Conservation (phyloP, 352 stramenopile genomes). For the Aphanomyces invadans region DNA sequence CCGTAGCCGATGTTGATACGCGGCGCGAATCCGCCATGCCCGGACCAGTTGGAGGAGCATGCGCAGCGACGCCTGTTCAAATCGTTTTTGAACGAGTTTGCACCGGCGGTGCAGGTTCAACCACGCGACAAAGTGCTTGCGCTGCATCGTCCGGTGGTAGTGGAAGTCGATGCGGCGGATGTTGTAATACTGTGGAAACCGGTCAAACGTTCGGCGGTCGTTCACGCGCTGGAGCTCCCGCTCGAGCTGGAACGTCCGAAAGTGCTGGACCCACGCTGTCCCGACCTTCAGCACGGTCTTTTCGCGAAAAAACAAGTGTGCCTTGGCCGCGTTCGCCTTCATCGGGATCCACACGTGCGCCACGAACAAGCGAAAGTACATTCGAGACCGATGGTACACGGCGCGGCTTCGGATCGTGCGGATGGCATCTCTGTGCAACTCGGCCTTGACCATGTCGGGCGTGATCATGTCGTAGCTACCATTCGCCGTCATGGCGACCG, state of each 20-base stretch:
- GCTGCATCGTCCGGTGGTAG: slow-evolving; percentile 38
- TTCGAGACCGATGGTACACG: slow-evolving; percentile 33
- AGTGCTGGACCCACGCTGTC: slow-evolving; percentile 40
- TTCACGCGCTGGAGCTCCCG: slow-evolving; percentile 37
- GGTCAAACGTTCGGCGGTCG: slow-evolving; percentile 48
- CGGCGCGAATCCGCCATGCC: slow-evolving; percentile 43
- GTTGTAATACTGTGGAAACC: slow-evolving; percentile 64
- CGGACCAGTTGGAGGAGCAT: slow-evolving; percentile 36
- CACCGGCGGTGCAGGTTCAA: slow-evolving; percentile 39
- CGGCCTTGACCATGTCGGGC: slow-evolving; percentile 65
- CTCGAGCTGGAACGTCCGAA: slow-evolving; percentile 50
- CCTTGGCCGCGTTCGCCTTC: slow-evolving; percentile 34
- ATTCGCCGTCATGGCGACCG: neutral
- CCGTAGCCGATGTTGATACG: slow-evolving; percentile 49
- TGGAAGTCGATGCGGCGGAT: slow-evolving; percentile 62
- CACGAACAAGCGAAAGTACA: slow-evolving; percentile 45
- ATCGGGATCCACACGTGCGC: slow-evolving; percentile 38
- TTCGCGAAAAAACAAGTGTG: slow-evolving; percentile 33
- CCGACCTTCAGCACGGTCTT: slow-evolving; percentile 31
- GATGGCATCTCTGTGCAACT: slow-evolving; percentile 75
- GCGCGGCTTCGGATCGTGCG: slow-evolving; percentile 38
- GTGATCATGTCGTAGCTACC: slow-evolving; percentile 58
- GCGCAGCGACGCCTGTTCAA: slow-evolving; percentile 48
- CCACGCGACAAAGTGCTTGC: slow-evolving; percentile 57
- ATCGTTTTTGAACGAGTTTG: slow-evolving; percentile 47